phyloP scores from a whole-genome alignment of 192 early-diverging fungal species.

The Allomyces arbusculus region DNA sequence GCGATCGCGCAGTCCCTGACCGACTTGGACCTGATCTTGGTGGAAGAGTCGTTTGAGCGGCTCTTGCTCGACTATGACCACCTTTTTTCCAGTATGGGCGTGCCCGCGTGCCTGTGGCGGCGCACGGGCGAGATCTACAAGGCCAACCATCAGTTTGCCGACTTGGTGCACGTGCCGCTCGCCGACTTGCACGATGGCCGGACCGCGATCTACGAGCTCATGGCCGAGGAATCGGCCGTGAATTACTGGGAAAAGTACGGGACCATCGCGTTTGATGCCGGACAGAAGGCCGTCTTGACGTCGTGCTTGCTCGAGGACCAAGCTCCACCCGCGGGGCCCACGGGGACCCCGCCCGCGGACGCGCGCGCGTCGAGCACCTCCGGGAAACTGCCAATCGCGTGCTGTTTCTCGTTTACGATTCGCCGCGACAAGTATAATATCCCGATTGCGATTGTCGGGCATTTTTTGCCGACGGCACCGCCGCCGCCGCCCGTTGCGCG shows the following conservation, averaged over 20 bases:
- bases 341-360: neutral
- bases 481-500: neutral
- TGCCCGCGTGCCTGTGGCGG: slow-evolving; percentile 88
- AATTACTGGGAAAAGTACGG: slow-evolving; percentile 96
- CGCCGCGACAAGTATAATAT: slow-evolving; percentile 88
- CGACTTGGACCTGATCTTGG: slow-evolving; percentile 81
- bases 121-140: slow-evolving; percentile 93
- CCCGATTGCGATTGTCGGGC: slow-evolving; percentile 47
- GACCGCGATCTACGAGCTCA: slow-evolving; percentile 37
- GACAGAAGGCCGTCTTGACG: slow-evolving; percentile 88
- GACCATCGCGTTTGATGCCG: slow-evolving; percentile 88
- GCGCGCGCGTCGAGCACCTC: neutral
- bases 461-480: slow-evolving; percentile 32
- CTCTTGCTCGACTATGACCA: slow-evolving; percentile 87
- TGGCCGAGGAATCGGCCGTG: slow-evolving; percentile 81
- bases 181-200: slow-evolving; percentile 58
- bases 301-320: slow-evolving; percentile 61
- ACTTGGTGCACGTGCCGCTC: slow-evolving; percentile 61
- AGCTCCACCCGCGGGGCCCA: slow-evolving; percentile 22
- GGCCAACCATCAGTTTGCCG: slow-evolving; percentile 84
- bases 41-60: slow-evolving; percentile 90
- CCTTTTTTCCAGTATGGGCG: slow-evolving; percentile 83
- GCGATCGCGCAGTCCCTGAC: slow-evolving; percentile 70
- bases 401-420: slow-evolving; percentile 91
- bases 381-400: slow-evolving; percentile 26